Conservation (phyloP, 106 monocot species). For the Alisma plantagoaquatica region DNA sequence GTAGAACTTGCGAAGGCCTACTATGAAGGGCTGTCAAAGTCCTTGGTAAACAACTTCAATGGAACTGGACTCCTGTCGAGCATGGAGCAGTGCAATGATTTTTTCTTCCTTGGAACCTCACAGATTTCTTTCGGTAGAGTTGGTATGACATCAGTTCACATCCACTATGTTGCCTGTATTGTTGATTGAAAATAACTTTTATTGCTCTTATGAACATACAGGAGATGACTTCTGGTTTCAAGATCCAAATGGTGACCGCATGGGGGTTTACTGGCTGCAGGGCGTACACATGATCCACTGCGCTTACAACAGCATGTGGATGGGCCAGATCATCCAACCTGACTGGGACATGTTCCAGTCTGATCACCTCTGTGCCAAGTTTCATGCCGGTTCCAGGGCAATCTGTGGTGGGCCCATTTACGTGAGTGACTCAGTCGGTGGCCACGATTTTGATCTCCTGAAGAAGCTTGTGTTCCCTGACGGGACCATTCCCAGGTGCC, state of each 20-base stretch:
- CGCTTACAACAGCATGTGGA: constrained; percentile 52
- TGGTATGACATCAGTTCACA: constrained; percentile 10
- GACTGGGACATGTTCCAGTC: constrained; percentile 63
- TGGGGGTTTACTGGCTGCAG: constrained; percentile 49
- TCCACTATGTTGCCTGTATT: neutral
- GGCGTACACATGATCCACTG: constrained; percentile 44
- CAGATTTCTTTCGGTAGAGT: constrained; percentile 37
- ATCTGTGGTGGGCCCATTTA: constrained; percentile 47
- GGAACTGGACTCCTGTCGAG: constrained; percentile 43
- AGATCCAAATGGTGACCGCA: constrained; percentile 41
- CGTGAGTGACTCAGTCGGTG: constrained; percentile 31
- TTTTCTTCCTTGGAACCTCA: constrained; percentile 38
- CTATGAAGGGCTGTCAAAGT: constrained; percentile 34
- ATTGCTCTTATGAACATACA: neutral
- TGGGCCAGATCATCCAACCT: constrained; percentile 44
- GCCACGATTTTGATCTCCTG: constrained; percentile 37
- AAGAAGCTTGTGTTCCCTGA: constrained; percentile 41
- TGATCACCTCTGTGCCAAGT: constrained; percentile 33
- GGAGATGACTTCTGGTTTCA: constrained; percentile 62
- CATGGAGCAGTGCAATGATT: constrained; percentile 62
- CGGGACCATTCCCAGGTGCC: constrained; percentile 43
- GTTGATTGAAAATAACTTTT: neutral
- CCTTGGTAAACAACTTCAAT: constrained; percentile 35
- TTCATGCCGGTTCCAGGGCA: constrained; percentile 40
- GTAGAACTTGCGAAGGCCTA: constrained; percentile 42